Conservation (phyloP, 495 filamentous ascomycete species). For the Cetradonia linearis region DNA sequence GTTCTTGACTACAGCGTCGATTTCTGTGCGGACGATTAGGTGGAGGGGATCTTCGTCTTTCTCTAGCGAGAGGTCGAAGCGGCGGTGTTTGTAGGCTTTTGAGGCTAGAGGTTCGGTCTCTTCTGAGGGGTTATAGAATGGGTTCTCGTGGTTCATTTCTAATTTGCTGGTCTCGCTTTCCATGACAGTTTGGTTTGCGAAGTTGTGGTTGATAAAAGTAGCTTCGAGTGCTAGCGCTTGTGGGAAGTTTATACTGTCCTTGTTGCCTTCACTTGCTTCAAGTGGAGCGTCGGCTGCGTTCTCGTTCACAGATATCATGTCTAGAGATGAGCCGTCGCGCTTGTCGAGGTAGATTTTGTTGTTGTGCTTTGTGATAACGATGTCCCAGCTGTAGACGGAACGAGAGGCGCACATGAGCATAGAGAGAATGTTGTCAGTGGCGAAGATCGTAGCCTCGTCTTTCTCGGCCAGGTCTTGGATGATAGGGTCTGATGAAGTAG, state of each 20-base stretch:
- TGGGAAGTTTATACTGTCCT: constrained; percentile 89
- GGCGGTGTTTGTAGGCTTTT: constrained; percentile 96
- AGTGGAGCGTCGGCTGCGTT: constrained; percentile 95
- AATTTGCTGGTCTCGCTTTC: constrained; percentile 69
- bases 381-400: constrained; percentile 95
- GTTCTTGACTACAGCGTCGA: constrained; percentile 93
- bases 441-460: constrained; percentile 93
- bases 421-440: constrained; percentile 89
- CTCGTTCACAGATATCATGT: constrained; percentile 97
- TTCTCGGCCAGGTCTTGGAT: constrained; percentile 96
- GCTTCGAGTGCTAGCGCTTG: constrained; percentile 85
- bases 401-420: constrained; percentile 98
- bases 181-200: constrained; percentile 82
- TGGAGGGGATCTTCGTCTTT: constrained; percentile 84
- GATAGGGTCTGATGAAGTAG: constrained; percentile 86
- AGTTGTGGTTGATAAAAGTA: constrained; percentile 99
- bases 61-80: constrained; percentile 88
- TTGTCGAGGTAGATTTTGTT: constrained; percentile 99
- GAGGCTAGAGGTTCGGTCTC: constrained; percentile 87
- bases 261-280: constrained; percentile 82
- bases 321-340: constrained; percentile 82
- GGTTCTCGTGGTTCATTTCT: constrained; percentile 78
- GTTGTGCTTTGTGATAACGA: constrained; percentile 79
- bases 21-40: constrained; percentile 87
- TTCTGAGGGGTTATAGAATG: constrained; percentile 90